Evolutionary conservation across 2,329 filamentous ascomycete species (phyloP).

Genomic region (Aspergillus pseudoviridinutans): DNA sequence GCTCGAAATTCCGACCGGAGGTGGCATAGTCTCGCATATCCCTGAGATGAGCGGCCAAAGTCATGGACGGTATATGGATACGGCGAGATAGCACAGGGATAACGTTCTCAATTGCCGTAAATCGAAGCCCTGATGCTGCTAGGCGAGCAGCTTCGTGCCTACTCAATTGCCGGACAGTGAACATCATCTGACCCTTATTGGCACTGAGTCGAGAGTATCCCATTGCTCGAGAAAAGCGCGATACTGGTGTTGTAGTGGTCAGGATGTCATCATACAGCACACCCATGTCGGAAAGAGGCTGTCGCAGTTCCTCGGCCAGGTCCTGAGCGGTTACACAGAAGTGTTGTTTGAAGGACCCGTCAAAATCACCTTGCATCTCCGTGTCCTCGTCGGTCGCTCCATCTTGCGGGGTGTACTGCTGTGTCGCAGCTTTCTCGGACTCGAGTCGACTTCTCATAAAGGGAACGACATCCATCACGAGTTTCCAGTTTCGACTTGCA

Average conservation of each 20-base stretch:
- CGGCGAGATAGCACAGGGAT: slow-evolving; percentile 63
- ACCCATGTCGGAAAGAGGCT: slow-evolving; percentile 61
- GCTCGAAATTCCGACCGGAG: slow-evolving; percentile 24
- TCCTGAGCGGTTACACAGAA: slow-evolving; percentile 76
- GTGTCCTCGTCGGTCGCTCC: slow-evolving; percentile 36
- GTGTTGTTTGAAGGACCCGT: slow-evolving; percentile 72
- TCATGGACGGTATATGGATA: slow-evolving; percentile 66
- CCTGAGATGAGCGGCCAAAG: slow-evolving; percentile 59
- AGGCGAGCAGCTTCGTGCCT: slow-evolving; percentile 60
- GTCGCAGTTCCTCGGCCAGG: slow-evolving; percentile 65
- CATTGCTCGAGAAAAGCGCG: slow-evolving; percentile 24
- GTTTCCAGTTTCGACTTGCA: slow-evolving; percentile 72
- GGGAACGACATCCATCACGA: slow-evolving; percentile 63
- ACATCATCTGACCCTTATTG: slow-evolving; percentile 74
- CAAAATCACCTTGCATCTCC: slow-evolving; percentile 65
- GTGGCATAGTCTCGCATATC: slow-evolving; percentile 59
- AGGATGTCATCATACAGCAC: slow-evolving; percentile 73
- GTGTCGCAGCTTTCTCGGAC: slow-evolving; percentile 42
- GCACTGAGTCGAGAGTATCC: slow-evolving; percentile 24
- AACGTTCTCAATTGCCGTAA: slow-evolving; percentile 67
- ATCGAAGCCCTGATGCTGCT: slow-evolving; percentile 71
- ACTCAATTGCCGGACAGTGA: slow-evolving; percentile 65
- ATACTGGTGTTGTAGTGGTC: slow-evolving; percentile 52
- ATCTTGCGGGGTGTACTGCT: slow-evolving; percentile 47
- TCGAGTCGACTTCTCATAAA: slow-evolving; percentile 70